These are phyloP conservation scores for Schizothecium vesticola DNA, from an alignment of 495 filamentous ascomycete species.

Conservation along the genomic window DNA sequence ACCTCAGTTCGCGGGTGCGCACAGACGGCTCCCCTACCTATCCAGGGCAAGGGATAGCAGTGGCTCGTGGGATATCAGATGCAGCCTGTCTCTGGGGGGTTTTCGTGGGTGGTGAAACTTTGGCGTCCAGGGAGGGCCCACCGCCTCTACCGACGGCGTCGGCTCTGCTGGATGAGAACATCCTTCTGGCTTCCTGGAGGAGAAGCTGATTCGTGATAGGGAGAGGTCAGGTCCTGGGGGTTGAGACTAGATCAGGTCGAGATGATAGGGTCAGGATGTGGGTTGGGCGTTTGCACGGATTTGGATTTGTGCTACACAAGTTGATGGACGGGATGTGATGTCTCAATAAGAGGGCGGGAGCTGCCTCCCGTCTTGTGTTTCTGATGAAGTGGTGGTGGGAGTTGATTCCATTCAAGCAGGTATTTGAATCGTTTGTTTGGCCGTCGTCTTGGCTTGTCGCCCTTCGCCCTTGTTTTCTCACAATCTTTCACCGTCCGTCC, in stretches of 20 bases:
- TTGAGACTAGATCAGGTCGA: neutral
- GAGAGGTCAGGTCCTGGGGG: neutral
- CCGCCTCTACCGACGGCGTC: no score
- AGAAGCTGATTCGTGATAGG: neutral
- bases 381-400: neutral
- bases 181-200: neutral
- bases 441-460: neutral
- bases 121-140: neutral
- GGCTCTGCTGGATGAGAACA: neutral
- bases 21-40: neutral
- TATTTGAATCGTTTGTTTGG: neutral
- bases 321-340: neutral
- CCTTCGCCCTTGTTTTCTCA: neutral
- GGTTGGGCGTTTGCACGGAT: neutral
- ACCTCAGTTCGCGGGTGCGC: neutral
- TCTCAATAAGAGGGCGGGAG: neutral
- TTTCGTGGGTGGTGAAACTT: neutral
- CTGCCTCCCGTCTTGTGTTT: neutral
- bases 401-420: neutral
- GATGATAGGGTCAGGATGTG: neutral
- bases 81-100: neutral
- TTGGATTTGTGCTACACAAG: neutral
- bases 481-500: neutral
- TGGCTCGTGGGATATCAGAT: neutral
- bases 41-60: neutral